Percentiles rank a stretch among this genome's conserved stretches.
phyloP scores from a whole-genome alignment of 2,329 filamentous ascomycete species.

The Albophoma yamanashiensis region DNA sequence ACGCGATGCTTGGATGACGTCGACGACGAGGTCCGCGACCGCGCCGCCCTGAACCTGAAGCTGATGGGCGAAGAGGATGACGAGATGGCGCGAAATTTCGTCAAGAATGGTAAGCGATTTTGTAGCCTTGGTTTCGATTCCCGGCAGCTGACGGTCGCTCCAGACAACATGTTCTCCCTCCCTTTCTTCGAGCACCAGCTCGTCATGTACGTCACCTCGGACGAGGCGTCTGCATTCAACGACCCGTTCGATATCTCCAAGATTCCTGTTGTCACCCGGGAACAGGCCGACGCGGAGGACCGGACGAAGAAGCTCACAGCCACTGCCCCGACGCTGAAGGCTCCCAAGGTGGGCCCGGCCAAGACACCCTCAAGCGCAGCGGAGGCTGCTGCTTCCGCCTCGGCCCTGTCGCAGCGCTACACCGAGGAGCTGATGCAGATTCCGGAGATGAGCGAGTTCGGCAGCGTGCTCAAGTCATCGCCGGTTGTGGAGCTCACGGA shows the following conservation, averaged over 20 bases:
- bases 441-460: slow-evolving; percentile 84
- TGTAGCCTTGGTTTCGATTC: background rate
- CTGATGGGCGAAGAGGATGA: slow-evolving; percentile 91
- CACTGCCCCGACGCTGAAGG: slow-evolving; percentile 86
- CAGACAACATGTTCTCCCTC: slow-evolving; percentile 91
- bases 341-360: slow-evolving; percentile 67
- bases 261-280: slow-evolving; percentile 86
- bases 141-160: background rate
- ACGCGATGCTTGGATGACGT: slow-evolving; percentile 92
- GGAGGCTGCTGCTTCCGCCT: slow-evolving; percentile 65
- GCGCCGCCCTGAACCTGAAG: slow-evolving; percentile 82
- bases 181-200: slow-evolving; percentile 94
- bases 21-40: slow-evolving; percentile 94
- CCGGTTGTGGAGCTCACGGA: slow-evolving; percentile 82
- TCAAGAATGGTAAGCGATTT: slow-evolving; percentile 68
- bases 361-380: slow-evolving; percentile 61
- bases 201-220: slow-evolving; percentile 92
- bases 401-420: slow-evolving; percentile 78
- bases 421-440: slow-evolving; percentile 79
- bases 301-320: slow-evolving; percentile 94
- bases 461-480: slow-evolving; percentile 85
- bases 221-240: slow-evolving; percentile 76
- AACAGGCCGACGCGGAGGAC: slow-evolving; percentile 93
- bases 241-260: slow-evolving; percentile 81
- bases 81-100: slow-evolving; percentile 74